These are phyloP conservation scores for Chaetomium sp. DNA, from an alignment of 2,329 filamentous ascomycete genomes.

Conservation along the genomic window DNA sequence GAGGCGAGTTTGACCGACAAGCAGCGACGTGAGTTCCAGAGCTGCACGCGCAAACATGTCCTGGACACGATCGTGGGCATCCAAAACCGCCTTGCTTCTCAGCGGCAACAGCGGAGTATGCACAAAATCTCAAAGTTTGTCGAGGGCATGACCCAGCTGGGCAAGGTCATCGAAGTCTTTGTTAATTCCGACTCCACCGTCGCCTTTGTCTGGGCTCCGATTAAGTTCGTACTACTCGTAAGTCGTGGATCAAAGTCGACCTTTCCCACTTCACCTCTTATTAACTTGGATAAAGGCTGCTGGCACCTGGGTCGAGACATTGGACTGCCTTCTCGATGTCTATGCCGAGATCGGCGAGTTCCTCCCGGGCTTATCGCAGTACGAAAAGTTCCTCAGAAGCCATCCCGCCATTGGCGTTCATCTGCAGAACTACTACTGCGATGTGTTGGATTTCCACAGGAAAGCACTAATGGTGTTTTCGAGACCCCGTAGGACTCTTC, in stretches of 20 bases:
- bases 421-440: conserved; percentile 6
- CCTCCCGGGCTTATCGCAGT: not conserved
- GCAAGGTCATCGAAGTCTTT: conserved; percentile 11
- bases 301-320: conserved; percentile 5
- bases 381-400: not conserved
- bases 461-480: conserved; percentile 1
- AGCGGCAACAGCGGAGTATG: conserved; percentile 7
- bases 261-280: not conserved
- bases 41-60: not conserved
- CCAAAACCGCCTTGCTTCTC: not conserved
- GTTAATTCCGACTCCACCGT: not conserved
- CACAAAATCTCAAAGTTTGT: not conserved
- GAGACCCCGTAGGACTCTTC: not conserved
- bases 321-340: conserved; percentile 9
- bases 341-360: conserved; percentile 10
- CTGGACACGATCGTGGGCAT: not conserved
- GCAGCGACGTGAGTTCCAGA: conserved; percentile 4
- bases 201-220: not conserved
- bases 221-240: conserved; percentile 5
- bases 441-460: conserved; percentile 10
- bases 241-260: not conserved
- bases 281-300: not conserved
- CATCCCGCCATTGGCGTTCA: conserved; percentile 5
- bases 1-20: not conserved
- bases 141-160: conserved; percentile 8